phyloP scores from a whole-genome alignment of 371 early-diverging fungal species.

The Funneliformis caledonium region DNA sequence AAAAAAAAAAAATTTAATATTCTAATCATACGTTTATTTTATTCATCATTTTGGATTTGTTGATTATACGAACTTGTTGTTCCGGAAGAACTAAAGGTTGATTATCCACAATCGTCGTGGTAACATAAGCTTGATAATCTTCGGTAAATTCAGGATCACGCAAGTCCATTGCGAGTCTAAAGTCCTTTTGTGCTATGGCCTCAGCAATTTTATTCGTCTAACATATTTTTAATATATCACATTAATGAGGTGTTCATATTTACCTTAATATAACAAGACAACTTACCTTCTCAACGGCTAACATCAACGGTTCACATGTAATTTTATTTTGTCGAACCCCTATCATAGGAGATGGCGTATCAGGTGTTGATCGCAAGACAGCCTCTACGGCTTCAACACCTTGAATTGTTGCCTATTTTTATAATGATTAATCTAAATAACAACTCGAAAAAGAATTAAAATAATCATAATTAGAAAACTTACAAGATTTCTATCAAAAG shows the following conservation, averaged over 20 bases:
- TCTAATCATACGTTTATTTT: not conserved
- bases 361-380: conserved; percentile 83
- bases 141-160: conserved; percentile 88
- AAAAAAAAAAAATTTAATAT: not conserved
- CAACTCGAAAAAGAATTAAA: not conserved
- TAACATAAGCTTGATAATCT: conserved; percentile 47
- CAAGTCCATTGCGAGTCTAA: conserved; percentile 87
- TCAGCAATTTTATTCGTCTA: conserved; percentile 88
- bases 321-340: conserved; percentile 89
- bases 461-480: not conserved
- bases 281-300: conserved; percentile 82
- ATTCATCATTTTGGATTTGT: not conserved
- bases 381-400: conserved; percentile 97
- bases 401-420: conserved; percentile 76
- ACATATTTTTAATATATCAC: not conserved
- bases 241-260: not conserved
- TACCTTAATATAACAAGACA: not conserved
- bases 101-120: conserved; percentile 15
- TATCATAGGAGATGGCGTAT: conserved; percentile 90
- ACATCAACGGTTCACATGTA: conserved; percentile 84
- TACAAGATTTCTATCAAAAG: conserved; percentile 91
- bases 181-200: conserved; percentile 83
- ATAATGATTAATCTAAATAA: conserved; percentile 35
- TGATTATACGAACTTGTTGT: not conserved
- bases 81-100: conserved; percentile 12